Evolutionary conservation across 2,329 filamentous ascomycete genomes (phyloP), one percentile per base, ranked within the genome.

Genomic region (Amesomyces nigricolor): DNA sequence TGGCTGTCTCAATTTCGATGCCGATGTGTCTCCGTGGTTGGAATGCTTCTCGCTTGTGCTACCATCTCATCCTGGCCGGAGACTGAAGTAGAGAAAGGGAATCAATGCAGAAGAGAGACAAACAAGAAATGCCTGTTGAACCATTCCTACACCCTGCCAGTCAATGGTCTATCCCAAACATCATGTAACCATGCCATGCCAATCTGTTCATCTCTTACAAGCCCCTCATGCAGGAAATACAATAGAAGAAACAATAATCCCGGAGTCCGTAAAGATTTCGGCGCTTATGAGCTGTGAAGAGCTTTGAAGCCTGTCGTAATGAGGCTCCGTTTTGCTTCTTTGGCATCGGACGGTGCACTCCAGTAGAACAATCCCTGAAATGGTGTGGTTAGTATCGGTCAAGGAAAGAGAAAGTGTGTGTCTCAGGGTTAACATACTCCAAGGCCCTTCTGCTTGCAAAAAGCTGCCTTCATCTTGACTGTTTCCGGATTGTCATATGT

Each of bases 401-500:
- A 44, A 51, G 13, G 51, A 51, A 14, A 22, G 26, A 29, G 47
- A 40, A 22, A 10, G 32, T 13, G 32, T 26, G 32, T 11, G 32
- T 11, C 13, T 40, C 29, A 29, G 8, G 44, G 4, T 14, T 10
- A 32, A 76, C 77, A 68, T 67, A 83, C 80, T 29, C 85, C 88
- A 16, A 94, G 73, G 29, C 80, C 79, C 63, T 86, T 85, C 63
- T 87, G 80, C 64, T 82, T 86, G 68, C 85, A 88, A 68, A 86
- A 92, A 6, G 76, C 73, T 1, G 86, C 89, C 72, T 94, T 94
- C 68, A 84, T 79, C 69, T 79, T 79, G 35, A 92, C 88, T 2
- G 88, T 91, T 43, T 85, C 81, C 4, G 86, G 83, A 61, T 87
- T 91, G 69, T 94, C 89, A 67, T 92, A 94, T 2, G 82, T 86